Base-by-base conservation (phyloP, 179 eudicot species). In the Drosera spatulata region DNA sequence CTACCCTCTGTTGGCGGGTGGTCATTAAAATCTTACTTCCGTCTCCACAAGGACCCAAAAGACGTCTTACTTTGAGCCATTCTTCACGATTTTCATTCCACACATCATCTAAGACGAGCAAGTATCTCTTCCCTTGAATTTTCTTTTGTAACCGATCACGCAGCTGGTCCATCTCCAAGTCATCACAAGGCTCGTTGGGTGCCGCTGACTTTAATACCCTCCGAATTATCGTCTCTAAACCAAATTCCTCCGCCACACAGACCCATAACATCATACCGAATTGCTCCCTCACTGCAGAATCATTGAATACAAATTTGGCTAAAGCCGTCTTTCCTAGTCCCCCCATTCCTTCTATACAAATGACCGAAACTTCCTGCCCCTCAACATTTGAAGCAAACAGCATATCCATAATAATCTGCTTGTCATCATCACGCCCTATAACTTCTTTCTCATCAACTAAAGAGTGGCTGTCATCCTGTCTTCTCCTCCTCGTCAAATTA, bases 31-130 rank as follows among this genome's bases (percentile, higher is more conserved):
- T 48, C 45, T 63, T 53, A 44, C 73, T 67, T n/a, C 73, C 75
- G 9, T 13, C 61, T 5, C 41, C 44, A 13, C 79, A 67, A 14
- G 45, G 33, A 0, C 42, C 8, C 52, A 75, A 53, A 37, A 67
- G 11, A 7, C 11, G 41, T 61, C 37, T 55, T 46, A 75, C 52
- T 37, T 59, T 47, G 5, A 63, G 38, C 79, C 75, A 75, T 7
- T 58, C 39, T 10, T 53, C 47, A 10, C 41, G 58, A 61, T 71
- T 53, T 48, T 64, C 70, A 51, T 59, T 59, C 79, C 70, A 69
- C n/a, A 72, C 54, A 54, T 73, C 81, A 61, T 77, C 81, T 39
- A 77, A 42, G 10, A 77, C 75, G 56, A 73, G 72, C 11, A 66
- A 58, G 54, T 54, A 69, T 13, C 38, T 58, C 37, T 70, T 61